These are phyloP conservation scores for Rhizodiscina lignyota DNA, from an alignment of 495 filamentous ascomycete species.

Conservation along the genomic window DNA sequence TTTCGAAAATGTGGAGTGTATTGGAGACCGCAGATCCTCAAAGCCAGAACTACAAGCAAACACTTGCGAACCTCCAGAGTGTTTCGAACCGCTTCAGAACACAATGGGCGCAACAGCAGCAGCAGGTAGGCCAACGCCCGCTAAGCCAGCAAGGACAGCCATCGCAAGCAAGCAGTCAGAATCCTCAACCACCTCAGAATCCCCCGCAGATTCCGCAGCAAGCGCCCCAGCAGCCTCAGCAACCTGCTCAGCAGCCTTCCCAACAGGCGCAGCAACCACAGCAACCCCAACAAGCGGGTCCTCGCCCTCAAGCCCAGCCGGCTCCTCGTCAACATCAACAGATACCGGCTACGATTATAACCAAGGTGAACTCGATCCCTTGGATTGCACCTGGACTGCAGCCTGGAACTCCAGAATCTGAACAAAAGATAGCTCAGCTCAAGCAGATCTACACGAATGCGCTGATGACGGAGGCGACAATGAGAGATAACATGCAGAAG, in stretches of 20 bases:
- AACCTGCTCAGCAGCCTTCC: too few relatives aligned
- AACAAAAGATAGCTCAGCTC: conserved; percentile 9
- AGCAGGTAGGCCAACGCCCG: conserved; percentile 1
- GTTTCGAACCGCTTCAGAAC: conserved; percentile 1
- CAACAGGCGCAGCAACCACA: conserved; percentile 1
- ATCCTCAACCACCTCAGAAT: neutral
- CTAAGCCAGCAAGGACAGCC: conserved; percentile 7
- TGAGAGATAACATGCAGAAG: conserved; percentile 4
- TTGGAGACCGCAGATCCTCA: conserved; percentile 9
- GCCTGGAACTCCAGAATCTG: conserved; percentile 10
- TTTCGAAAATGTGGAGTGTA: conserved; percentile 13
- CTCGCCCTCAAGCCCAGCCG: conserved; percentile 1
- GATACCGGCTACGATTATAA: conserved; percentile 9
- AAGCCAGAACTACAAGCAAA: conserved; percentile 6
- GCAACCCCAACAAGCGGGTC: neutral
- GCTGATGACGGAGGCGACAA: conserved; percentile 8
- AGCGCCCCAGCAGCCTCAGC: conserved; percentile 5
- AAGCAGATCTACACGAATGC: conserved; percentile 11
- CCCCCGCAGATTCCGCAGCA: conserved; percentile 1
- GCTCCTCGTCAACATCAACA: conserved; percentile 1
- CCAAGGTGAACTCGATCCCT: conserved; percentile 10
- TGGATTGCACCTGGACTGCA: conserved; percentile 7
- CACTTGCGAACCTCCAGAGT: conserved; percentile 10
- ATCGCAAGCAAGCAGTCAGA: conserved; percentile 1
- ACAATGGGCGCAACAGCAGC: conserved; percentile 3